Conservation (phyloP, 2,329 filamentous ascomycete species). For the Paracoccidioides brasiliensis region DNA sequence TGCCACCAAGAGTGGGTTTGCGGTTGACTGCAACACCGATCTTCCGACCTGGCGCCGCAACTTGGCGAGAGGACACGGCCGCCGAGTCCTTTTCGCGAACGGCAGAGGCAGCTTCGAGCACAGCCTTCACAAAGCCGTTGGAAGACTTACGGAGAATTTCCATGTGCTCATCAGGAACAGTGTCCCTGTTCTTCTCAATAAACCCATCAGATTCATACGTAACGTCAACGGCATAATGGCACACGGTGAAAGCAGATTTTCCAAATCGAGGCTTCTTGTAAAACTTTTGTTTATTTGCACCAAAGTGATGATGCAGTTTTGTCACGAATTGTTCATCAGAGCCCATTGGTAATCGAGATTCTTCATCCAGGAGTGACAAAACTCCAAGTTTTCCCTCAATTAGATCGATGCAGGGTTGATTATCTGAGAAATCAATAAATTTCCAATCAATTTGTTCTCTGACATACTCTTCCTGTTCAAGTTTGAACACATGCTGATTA, state of each 20-base stretch:
- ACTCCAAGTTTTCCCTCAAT: constrained; percentile 96
- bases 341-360: constrained; percentile 91
- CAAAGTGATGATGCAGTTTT: constrained; percentile 90
- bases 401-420: constrained; percentile 95
- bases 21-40: constrained; percentile 86
- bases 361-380: constrained; percentile 82
- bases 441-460: constrained; percentile 97
- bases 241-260: constrained; percentile 94
- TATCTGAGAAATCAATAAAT: constrained; percentile 98
- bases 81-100: constrained; percentile 78
- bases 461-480: constrained; percentile 96
- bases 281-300: constrained; percentile 80
- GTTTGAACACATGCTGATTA: constrained; percentile 97
- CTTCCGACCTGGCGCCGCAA: constrained; percentile 59
- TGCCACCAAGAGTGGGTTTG: constrained; percentile 93
- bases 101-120: constrained; percentile 70
- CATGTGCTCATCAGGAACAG: constrained; percentile 96
- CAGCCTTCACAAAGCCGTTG: constrained; percentile 72
- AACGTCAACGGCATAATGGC: constrained; percentile 94
- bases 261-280: constrained; percentile 98
- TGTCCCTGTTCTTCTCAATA: constrained; percentile 98
- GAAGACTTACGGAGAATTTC: constrained; percentile 73
- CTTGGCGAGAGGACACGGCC: constrained; percentile 58
- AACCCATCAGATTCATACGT: constrained; percentile 98
- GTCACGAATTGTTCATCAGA: constrained; percentile 94